A percentile compares a stretch with the other conserved stretches of the same genome.
Conservation (phyloP, 495 filamentous ascomycete species). For the Chaetomium cochliodes region DNA sequence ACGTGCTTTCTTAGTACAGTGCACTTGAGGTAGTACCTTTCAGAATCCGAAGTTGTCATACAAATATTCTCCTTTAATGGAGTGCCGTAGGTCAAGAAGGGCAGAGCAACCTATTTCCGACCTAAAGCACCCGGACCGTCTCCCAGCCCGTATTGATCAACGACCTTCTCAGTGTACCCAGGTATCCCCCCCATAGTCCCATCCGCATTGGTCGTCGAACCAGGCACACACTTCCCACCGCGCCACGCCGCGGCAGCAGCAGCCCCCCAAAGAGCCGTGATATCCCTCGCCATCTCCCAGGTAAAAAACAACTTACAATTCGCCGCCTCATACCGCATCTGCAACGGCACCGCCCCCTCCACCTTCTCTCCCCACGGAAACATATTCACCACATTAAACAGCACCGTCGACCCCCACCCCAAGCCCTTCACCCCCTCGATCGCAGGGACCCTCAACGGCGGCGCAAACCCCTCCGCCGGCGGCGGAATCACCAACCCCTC, state of each 20-base stretch:
- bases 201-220: conserved; percentile 19
- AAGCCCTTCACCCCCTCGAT: background rate
- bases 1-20: too few species aligned
- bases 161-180: conserved; percentile 11
- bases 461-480: background rate
- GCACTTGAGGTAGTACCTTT: too few species aligned
- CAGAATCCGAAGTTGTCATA: too few species aligned
- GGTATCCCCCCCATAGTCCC: conserved; percentile 22
- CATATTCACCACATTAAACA: conserved; percentile 21
- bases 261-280: conserved; percentile 49
- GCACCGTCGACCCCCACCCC: background rate
- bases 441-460: conserved; percentile 8
- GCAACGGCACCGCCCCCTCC: conserved; percentile 43
- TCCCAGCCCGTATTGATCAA: conserved; percentile 18
- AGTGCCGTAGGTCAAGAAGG: too few species aligned
- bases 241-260: conserved; percentile 41
- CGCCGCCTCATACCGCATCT: conserved; percentile 55
- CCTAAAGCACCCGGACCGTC: conserved; percentile 15
- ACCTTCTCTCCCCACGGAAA: background rate
- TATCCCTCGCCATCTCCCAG: conserved; percentile 47
- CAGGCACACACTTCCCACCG: conserved; percentile 23
- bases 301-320: conserved; percentile 58
- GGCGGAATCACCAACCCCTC: background rate
- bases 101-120: too few species aligned
- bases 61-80: too few species aligned